Evolutionary conservation across 768 basidiomycete species (phyloP).

Genomic region (Suillus weaverae): DNA sequence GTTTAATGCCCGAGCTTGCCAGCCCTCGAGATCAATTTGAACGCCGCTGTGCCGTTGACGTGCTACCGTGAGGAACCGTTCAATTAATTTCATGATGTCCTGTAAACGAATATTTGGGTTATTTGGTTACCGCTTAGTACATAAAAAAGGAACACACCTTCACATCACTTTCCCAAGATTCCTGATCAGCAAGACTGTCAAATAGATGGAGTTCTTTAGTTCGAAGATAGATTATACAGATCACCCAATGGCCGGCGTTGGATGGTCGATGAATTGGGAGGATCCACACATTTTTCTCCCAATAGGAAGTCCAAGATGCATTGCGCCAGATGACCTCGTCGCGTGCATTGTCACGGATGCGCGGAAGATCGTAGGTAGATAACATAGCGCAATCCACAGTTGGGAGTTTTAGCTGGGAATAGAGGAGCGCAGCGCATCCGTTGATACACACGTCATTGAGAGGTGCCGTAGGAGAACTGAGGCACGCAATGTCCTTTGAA

Average conservation of each 20-base stretch:
- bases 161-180: conserved; percentile 8
- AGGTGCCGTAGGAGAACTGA: conserved; percentile 1
- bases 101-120: background rate
- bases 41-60: background rate
- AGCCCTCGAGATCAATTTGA: conserved; percentile 6
- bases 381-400: conserved; percentile 10
- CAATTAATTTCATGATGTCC: conserved; percentile 9
- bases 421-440: conserved; percentile 14
- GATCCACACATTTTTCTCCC: conserved; percentile 35
- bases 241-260: conserved; percentile 32
- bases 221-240: conserved; percentile 17
- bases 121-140: background rate
- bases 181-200: conserved; percentile 11
- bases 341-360: background rate
- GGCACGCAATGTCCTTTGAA: conserved; percentile 8
- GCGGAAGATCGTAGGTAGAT: conserved; percentile 11
- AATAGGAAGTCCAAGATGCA: conserved; percentile 21
- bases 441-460: conserved; percentile 19
- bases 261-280: conserved; percentile 36
- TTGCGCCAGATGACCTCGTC: conserved; percentile 26
- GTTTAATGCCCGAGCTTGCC: background rate
- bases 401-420: background rate
- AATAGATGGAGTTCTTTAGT: conserved; percentile 9
- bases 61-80: conserved; percentile 1
- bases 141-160: background rate